phyloP scores from a whole-genome alignment of 257 asterid genomes.

The Haberlea rhodopensis region DNA sequence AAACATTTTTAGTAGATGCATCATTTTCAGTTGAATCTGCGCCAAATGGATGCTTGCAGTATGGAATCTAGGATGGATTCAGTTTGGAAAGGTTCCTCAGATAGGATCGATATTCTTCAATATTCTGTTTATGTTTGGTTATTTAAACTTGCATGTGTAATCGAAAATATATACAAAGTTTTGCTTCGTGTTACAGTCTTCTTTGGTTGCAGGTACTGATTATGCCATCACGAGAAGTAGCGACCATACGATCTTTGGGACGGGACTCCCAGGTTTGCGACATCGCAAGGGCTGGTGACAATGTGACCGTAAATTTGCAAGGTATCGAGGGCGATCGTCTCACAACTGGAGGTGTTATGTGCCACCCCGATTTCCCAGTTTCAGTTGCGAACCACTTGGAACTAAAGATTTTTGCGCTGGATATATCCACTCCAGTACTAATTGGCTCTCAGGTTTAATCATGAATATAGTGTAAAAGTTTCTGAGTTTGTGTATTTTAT shows the following conservation, averaged over 20 bases:
- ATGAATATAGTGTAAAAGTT: neutral
- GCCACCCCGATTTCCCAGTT: slow-evolving; percentile 90
- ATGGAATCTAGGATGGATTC: no score
- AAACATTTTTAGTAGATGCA: no score
- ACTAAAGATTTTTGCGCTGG: slow-evolving; percentile 71
- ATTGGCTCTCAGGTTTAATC: slow-evolving; percentile 81
- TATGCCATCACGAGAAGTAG: slow-evolving; percentile 75
- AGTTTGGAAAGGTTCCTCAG: no score
- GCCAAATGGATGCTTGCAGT: no score
- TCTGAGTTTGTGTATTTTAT: neutral
- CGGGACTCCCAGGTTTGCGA: slow-evolving; percentile 57
- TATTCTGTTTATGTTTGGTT: no score
- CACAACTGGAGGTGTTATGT: slow-evolving; percentile 74
- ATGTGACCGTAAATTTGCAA: slow-evolving; percentile 69
- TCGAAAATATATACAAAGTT: neutral
- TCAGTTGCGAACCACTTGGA: slow-evolving; percentile 72
- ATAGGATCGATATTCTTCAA: no score
- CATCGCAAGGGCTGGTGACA: slow-evolving; percentile 91
- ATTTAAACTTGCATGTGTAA: neutral
- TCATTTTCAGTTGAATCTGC: no score
- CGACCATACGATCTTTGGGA: slow-evolving; percentile 65
- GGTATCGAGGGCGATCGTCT: slow-evolving; percentile 67
- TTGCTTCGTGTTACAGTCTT: neutral
- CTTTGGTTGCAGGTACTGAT: slow-evolving; percentile 57
- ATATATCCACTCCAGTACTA: slow-evolving; percentile 60